Evolutionary conservation across 2,329 filamentous ascomycete species (phyloP).

Genomic region (Xylaria sp.): DNA sequence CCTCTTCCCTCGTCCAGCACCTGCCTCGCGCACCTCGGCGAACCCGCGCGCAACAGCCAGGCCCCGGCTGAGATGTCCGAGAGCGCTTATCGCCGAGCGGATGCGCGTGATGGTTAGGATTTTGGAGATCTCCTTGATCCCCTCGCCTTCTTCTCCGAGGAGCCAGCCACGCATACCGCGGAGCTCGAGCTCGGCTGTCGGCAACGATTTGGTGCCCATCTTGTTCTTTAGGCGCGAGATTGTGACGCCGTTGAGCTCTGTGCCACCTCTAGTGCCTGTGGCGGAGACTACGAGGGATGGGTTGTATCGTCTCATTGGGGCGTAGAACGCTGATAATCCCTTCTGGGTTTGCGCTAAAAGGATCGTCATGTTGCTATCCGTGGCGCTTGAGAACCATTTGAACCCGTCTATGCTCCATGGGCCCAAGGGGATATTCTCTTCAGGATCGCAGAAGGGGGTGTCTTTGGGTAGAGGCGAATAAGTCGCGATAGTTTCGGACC

Average conservation of each 20-base stretch:
- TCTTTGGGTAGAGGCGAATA: slow-evolving; percentile 26
- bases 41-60: slow-evolving; percentile 55
- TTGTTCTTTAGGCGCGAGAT: slow-evolving; percentile 67
- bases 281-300: slow-evolving; percentile 19
- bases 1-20: slow-evolving; percentile 39
- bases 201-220: slow-evolving; percentile 64
- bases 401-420: slow-evolving; percentile 61
- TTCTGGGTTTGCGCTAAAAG: slow-evolving; percentile 59
- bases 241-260: slow-evolving; percentile 60
- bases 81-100: slow-evolving; percentile 50
- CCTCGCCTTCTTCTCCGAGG: slow-evolving; percentile 61
- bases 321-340: slow-evolving; percentile 59
- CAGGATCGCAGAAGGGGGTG: slow-evolving; percentile 20
- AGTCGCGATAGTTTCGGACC: slow-evolving; percentile 60
- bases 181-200: slow-evolving; percentile 66
- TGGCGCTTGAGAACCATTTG: slow-evolving; percentile 69
- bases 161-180: slow-evolving; percentile 57
- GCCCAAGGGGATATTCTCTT: slow-evolving; percentile 30
- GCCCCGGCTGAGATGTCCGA: slow-evolving; percentile 51
- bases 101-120: slow-evolving; percentile 64
- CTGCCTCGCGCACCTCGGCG: slow-evolving; percentile 52
- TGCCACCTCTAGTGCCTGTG: slow-evolving; percentile 22
- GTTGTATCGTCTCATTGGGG: slow-evolving; percentile 50
- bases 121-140: slow-evolving; percentile 63
- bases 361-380: slow-evolving; percentile 63